Evolutionary conservation across 2,329 filamentous ascomycete genomes (phyloP).

Genomic region (Emmonsia crescens): DNA sequence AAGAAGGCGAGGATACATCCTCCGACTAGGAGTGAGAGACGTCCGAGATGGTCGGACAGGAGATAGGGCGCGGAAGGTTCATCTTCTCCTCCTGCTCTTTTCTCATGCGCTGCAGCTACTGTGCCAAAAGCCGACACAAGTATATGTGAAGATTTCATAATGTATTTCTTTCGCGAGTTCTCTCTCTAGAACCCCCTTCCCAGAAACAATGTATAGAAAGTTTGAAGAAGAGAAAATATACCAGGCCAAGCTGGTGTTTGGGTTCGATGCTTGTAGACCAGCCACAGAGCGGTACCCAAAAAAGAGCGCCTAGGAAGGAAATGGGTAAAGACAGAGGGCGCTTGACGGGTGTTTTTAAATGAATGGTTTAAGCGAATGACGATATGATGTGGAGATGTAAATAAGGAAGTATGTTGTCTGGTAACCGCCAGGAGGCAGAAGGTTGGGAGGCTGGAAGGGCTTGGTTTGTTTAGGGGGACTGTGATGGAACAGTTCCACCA

Average conservation of each 20-base stretch:
- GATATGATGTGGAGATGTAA: not conserved
- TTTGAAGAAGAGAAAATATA: not conserved
- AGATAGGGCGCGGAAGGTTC: conserved; percentile 6
- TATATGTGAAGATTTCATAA: not conserved
- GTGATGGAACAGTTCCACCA: conserved; percentile 1
- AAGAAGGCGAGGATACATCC: conserved; percentile 52
- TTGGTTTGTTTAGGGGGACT: too few relatives aligned
- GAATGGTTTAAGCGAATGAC: not conserved
- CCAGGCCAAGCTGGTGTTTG: not conserved
- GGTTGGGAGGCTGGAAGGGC: not conserved
- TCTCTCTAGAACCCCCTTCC: not conserved
- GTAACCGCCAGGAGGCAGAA: not conserved
- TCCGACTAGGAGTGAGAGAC: conserved; percentile 54
- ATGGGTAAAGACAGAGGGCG: not conserved
- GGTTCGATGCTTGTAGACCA: not conserved
- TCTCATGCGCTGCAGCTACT: conserved; percentile 1
- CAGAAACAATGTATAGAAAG: not conserved
- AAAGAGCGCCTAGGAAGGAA: not conserved
- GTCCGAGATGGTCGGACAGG: conserved; percentile 45
- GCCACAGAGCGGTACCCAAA: not conserved
- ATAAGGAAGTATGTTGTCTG: not conserved
- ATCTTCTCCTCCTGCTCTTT: not conserved
- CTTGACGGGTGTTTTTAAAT: not conserved
- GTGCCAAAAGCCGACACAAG: not conserved
- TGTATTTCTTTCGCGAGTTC: conserved; percentile 6